Base-by-base conservation (phyloP, 257 asterid species). In the Solanum etuberosum region DNA sequence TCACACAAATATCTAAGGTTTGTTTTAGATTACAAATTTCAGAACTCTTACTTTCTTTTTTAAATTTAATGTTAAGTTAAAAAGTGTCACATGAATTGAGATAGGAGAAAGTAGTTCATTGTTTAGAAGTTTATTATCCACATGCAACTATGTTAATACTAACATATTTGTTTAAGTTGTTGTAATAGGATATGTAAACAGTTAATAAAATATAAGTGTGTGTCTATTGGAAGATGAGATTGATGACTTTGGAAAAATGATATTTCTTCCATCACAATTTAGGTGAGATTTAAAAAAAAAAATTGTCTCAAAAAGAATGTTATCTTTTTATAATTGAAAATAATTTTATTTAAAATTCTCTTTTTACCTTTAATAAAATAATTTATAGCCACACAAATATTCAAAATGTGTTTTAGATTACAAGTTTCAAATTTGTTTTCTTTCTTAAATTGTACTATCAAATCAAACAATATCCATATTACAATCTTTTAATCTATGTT, bases 401-500 rank as follows among this genome's bases (percentile, higher is more conserved):
- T 48, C 57, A 48, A 48, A 48, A 0, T 48, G 1, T 0, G 0
- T 48, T 48, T 5, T 48, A 1, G 0, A 48, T 15, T 20, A 48
- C 7, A 48, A 48, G 3, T 48, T 18, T 54, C 10, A 54, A 54
- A 54, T 54, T 54, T 18, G 10, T 0, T 54, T 54, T 18, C 23
- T 18, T 54, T 54, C 23, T 54, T 18, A 3, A 6, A 54, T 21
- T 6, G 9, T 51, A 51, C 0, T 48, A 5, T 51, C 23, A 16
- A 51, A 16, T 15, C 21, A 14, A 48, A 48, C 3, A 43, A 43
- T 46, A 46, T 46, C 54, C 2, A 46, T 46, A 18, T 6, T 51
- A 51, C 61, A 54, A 54, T 18, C 3, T 54, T 54, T 51, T 16
- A 51, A 51, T 2, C 59, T 51, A 1, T 51, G 23, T 51, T 16